Base-by-base conservation (phyloP, 2,329 filamentous ascomycete species). In the Ophiosphaerella korrae region DNA sequence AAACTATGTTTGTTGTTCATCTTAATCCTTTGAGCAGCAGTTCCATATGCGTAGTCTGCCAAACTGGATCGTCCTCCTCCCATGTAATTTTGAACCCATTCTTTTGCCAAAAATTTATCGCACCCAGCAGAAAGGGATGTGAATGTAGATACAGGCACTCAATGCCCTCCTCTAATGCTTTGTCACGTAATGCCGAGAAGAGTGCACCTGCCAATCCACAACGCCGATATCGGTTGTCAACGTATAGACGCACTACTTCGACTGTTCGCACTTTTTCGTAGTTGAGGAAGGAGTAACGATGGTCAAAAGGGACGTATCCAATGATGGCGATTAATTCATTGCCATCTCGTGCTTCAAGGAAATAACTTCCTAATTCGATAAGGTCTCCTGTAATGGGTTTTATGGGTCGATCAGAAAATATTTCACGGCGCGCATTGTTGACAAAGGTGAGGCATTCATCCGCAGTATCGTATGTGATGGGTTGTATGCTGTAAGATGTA, bases 121-220 rank as follows among this genome's bases (percentile, higher is more conserved):
- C 57, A 4, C 60, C 57, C 5, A 48, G 48, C 8, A 63, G 43
- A 38, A 58, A 63, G 2, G 52, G 55, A 40, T 60, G 55, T 2
- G 57, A 59, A 21, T 63, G 60, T 32, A 63, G 31, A 41, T 63
- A 61, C 40, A 61, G 52, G 13, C 50, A 48, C 16, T 50, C 39
- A 1, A 57, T 38, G 1, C 47, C 47, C n/a, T 35, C 39, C 2
- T 39, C 16, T n/a, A 36, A 2, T 12, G 57, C 57, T n/a, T 34
- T 35, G 2, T 50, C 23, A 2, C 13, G 14, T 38, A 60, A 26
- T 5, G 42, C 37, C 2, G 7, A 12, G 12, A 60, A 55, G 5
- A 60, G 42, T 3, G 50, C 32, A 9, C 45, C 50, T 5, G 52
- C 57, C 6, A 60, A 42, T 0, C 57, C 57, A 11, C 45, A 41